Evolutionary conservation across 129 eudicot species (phyloP).

Genomic region (Flaveria ramosissima): DNA sequence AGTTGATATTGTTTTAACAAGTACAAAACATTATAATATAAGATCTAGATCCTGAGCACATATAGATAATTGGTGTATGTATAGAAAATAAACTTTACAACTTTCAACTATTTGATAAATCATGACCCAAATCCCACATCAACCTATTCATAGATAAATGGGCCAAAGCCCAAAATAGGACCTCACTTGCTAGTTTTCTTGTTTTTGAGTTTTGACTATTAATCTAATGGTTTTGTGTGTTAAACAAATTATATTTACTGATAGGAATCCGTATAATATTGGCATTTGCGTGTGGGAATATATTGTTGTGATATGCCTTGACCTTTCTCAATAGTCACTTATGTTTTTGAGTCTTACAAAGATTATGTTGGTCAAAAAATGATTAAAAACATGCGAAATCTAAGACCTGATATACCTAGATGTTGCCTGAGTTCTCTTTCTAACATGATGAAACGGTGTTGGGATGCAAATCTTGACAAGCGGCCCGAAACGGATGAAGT

Average conservation of each 20-base stretch:
- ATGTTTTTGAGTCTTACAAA: no score
- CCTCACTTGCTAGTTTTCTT: neutral
- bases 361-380: conserved; percentile 6
- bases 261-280: no score
- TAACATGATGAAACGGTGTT: conserved; percentile 78
- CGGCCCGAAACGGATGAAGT: conserved; percentile 93
- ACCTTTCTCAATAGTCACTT: no score
- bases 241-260: conserved; percentile 25
- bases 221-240: conserved; percentile 1
- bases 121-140: no score
- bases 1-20: neutral
- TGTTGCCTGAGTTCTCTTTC: conserved; percentile 90
- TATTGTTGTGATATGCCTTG: no score
- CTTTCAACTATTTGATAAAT: no score
- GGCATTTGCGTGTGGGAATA: no score
- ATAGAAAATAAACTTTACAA: neutral
- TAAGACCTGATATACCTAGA: conserved; percentile 89
- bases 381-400: conserved; percentile 47
- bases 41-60: neutral
- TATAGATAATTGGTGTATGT: neutral
- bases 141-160: neutral
- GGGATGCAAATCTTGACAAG: conserved; percentile 88
- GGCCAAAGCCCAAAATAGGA: conserved; percentile 12
- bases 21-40: neutral
- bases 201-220: neutral